Conservation (phyloP, 2,329 filamentous ascomycete genomes). For the Talaromyces albobiverticillius region DNA sequence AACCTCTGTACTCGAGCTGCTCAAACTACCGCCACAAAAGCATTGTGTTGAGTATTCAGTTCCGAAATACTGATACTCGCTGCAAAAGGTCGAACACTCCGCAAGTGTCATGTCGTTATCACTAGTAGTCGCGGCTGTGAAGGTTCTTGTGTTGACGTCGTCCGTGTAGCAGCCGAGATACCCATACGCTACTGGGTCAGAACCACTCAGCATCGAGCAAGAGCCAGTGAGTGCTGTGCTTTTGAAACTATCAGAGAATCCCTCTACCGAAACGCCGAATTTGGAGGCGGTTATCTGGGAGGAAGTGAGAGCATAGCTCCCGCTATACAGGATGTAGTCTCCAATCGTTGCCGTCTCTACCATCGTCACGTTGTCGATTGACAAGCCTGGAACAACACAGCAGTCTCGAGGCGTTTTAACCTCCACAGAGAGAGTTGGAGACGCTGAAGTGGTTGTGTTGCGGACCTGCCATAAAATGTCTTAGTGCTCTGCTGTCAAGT, state of each 20-base stretch:
- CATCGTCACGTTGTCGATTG: slow-evolving; percentile 9
- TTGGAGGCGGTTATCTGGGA: slow-evolving; percentile 10
- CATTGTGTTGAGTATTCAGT: slow-evolving; percentile 30
- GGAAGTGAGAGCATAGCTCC: slow-evolving; percentile 8
- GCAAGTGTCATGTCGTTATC: slow-evolving; percentile 24
- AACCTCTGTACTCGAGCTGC: slow-evolving; percentile 21
- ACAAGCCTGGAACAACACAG: slow-evolving; percentile 9
- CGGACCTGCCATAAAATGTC: neutral
- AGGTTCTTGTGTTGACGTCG: slow-evolving; percentile 18
- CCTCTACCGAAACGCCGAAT: slow-evolving; percentile 7
- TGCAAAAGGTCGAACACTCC: slow-evolving; percentile 25
- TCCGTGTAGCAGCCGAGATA: slow-evolving; percentile 31
- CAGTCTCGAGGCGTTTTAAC: slow-evolving; percentile 11
- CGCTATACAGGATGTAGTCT: slow-evolving; percentile 6
- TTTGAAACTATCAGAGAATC: slow-evolving; percentile 9
- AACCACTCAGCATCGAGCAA: slow-evolving; percentile 7
- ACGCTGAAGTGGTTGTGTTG: slow-evolving; percentile 1
- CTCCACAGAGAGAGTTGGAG: slow-evolving; percentile 7
- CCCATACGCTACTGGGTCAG: neutral
- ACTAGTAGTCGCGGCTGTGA: slow-evolving; percentile 8
- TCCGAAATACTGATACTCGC: slow-evolving; percentile 27
- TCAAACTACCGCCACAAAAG: slow-evolving; percentile 22
- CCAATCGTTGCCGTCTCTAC: slow-evolving; percentile 8
- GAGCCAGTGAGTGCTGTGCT: slow-evolving; percentile 11
- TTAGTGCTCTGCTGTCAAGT: neutral